Evolutionary conservation across 257 asterid genomes (phyloP).

Genomic region (Henckelia pumila): DNA sequence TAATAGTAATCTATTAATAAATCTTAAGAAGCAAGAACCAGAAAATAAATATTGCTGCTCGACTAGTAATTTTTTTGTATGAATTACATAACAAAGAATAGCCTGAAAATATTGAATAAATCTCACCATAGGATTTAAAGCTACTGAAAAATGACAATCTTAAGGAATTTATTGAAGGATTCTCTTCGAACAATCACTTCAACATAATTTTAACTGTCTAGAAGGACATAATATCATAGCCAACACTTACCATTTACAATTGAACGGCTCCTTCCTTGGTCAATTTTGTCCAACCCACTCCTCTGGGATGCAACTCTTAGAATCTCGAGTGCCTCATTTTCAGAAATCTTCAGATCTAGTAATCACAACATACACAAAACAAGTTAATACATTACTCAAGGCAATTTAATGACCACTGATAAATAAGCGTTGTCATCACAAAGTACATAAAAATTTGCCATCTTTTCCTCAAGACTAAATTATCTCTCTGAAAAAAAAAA

Average conservation of each 20-base stretch:
- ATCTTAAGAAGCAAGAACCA: too few species aligned
- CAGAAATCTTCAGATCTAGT: slow-evolving; percentile 68
- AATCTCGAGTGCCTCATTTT: slow-evolving; percentile 58
- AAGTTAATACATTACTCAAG: neutral
- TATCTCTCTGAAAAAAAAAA: neutral
- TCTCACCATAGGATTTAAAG: too few species aligned
- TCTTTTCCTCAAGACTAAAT: neutral
- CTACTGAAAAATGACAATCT: too few species aligned
- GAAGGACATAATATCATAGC: neutral
- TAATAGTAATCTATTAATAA: too few species aligned
- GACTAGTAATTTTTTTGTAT: too few species aligned
- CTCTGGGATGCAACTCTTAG: slow-evolving; percentile 56
- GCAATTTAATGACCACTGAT: neutral
- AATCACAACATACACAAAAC: neutral
- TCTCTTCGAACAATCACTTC: too few species aligned
- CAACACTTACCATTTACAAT: slow-evolving; percentile 55
- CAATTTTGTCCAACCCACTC: slow-evolving; percentile 44
- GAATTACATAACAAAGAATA: too few species aligned
- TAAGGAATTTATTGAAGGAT: too few species aligned
- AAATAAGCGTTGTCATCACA: too few species aligned
- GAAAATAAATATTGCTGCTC: too few species aligned
- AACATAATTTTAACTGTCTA: too few species aligned
- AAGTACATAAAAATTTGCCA: neutral
- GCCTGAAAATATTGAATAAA: too few species aligned
- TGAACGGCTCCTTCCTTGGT: slow-evolving; percentile 34